phyloP scores from a whole-genome alignment of 1,284 basidiomycete genomes.

The Cryptococcus wingfieldii region DNA sequence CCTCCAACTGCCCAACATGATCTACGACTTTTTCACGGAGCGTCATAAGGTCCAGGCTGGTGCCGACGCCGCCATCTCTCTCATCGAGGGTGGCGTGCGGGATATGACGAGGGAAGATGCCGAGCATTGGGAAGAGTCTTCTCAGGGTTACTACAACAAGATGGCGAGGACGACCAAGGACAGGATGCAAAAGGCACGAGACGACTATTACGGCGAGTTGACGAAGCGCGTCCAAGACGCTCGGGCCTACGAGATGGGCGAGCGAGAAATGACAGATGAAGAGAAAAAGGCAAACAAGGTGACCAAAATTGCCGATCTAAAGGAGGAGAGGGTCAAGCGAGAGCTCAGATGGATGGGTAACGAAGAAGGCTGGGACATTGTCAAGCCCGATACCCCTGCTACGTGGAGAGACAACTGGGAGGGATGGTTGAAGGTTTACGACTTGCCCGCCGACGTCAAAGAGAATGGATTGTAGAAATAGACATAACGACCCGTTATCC shows the following conservation, averaged over 20 bases:
- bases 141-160: slow-evolving; percentile 67
- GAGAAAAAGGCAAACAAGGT: slow-evolving; percentile 65
- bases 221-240: slow-evolving; percentile 66
- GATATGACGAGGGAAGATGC: slow-evolving; percentile 54
- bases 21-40: slow-evolving; percentile 88
- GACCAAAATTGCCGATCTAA: slow-evolving; percentile 78
- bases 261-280: slow-evolving; percentile 73
- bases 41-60: slow-evolving; percentile 72
- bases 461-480: background rate
- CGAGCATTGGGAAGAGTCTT: slow-evolving; percentile 62
- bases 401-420: slow-evolving; percentile 73
- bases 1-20: slow-evolving; percentile 79
- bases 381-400: slow-evolving; percentile 61
- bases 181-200: slow-evolving; percentile 65
- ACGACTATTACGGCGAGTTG: slow-evolving; percentile 73
- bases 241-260: slow-evolving; percentile 68
- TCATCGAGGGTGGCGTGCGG: slow-evolving; percentile 65
- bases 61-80: slow-evolving; percentile 71
- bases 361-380: slow-evolving; percentile 69
- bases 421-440: slow-evolving; percentile 61
- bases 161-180: slow-evolving; percentile 59
- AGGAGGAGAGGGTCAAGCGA: slow-evolving; percentile 53
- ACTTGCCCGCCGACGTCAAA: slow-evolving; percentile 2
- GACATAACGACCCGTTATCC: background rate
- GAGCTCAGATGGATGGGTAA: slow-evolving; percentile 78